phyloP scores from a whole-genome alignment of 306 rosid genomes.

The Sophora flavescens region DNA sequence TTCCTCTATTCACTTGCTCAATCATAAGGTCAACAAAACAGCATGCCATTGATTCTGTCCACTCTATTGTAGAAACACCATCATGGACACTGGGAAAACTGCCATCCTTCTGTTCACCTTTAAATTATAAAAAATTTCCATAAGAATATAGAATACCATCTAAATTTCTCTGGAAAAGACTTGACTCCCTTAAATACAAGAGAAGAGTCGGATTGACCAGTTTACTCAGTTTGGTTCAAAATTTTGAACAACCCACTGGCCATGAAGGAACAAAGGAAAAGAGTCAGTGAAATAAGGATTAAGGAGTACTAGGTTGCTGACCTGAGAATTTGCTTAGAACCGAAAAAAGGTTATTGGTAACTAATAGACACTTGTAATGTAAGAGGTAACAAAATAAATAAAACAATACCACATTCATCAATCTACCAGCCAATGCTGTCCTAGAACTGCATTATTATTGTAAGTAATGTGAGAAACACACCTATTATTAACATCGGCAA shows the following conservation, averaged over 20 bases:
- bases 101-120: conserved; percentile 55
- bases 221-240: neutral
- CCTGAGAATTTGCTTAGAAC: conserved; percentile 25
- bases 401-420: neutral
- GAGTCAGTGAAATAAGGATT: neutral
- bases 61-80: conserved; percentile 51
- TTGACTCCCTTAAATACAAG: neutral
- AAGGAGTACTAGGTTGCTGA: neutral
- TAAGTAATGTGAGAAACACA: conserved; percentile 41
- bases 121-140: conserved; percentile 43
- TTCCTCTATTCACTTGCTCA: conserved; percentile 62
- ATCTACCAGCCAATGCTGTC: neutral
- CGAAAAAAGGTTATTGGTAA: neutral
- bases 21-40: conserved; percentile 66
- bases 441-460: conserved; percentile 1
- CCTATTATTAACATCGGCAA: conserved; percentile 53
- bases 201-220: neutral
- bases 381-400: conserved; percentile 32
- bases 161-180: conserved; percentile 12
- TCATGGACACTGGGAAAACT: conserved; percentile 23
- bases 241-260: conserved; percentile 8
- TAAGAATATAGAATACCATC: conserved; percentile 20
- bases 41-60: conserved; percentile 65
- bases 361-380: neutral
- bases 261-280: neutral